Percentiles rank a stretch among this genome's conserved stretches.
Evolutionary conservation across 192 early-diverging fungal species (phyloP).

Genomic region (Linnemannia elongata): DNA sequence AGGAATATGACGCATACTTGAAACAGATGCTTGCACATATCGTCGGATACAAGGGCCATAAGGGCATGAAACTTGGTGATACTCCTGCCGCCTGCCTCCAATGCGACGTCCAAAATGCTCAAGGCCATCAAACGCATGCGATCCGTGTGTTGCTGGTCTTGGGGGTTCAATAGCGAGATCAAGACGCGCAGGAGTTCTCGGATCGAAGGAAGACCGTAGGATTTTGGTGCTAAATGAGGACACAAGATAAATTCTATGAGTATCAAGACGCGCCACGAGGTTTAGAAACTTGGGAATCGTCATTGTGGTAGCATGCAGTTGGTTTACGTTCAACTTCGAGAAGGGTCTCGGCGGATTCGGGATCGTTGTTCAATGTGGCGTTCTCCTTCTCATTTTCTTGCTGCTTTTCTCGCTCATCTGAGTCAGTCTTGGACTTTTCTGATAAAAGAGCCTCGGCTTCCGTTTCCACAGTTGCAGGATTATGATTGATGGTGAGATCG

Average conservation of each 20-base stretch:
- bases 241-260: neutral
- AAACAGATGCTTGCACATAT: constrained; percentile 89
- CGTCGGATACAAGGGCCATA: constrained; percentile 81
- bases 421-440: constrained; percentile 14
- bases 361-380: constrained; percentile 20
- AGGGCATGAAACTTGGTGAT: constrained; percentile 75
- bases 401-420: neutral
- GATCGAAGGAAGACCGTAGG: constrained; percentile 89
- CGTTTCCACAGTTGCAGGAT: constrained; percentile 23
- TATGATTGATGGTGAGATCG: constrained; percentile 39
- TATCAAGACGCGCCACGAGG: neutral
- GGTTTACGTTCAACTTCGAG: constrained; percentile 29
- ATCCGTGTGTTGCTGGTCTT: constrained; percentile 93
- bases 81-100: constrained; percentile 88
- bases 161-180: constrained; percentile 90
- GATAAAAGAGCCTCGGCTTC: constrained; percentile 32
- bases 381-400: constrained; percentile 27
- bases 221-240: constrained; percentile 51
- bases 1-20: constrained; percentile 67
- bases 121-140: constrained; percentile 92
- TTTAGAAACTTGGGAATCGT: neutral
- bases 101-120: constrained; percentile 85
- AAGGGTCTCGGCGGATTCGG: neutral
- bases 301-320: neutral
- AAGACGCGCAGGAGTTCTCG: constrained; percentile 92